Conservation (phyloP, 371 early-diverging fungal genomes). For the Mortierella sp. region DNA sequence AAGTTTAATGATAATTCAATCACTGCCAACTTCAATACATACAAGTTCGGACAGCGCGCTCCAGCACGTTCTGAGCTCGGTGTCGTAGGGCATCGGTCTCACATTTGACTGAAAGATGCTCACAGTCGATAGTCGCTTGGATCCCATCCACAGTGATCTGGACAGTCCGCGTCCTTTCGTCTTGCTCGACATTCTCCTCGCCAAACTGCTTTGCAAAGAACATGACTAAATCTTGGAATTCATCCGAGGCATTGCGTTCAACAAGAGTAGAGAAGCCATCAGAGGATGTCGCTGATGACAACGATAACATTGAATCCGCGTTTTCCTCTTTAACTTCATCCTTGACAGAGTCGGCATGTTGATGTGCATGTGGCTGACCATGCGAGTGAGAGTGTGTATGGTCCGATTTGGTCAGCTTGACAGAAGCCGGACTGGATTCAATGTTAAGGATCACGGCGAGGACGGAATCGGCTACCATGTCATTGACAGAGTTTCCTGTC, state of each 20-base stretch:
- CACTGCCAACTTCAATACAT: too few species aligned
- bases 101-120: conserved; percentile 52
- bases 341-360: conserved; percentile 4
- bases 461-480: conserved; percentile 96
- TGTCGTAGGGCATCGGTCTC: conserved; percentile 49
- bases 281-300: not conserved
- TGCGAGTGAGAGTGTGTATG: conserved; percentile 46
- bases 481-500: conserved; percentile 91
- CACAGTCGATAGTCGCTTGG: conserved; percentile 58
- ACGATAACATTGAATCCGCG: too few species aligned
- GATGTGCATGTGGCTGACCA: conserved; percentile 31
- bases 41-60: conserved; percentile 51
- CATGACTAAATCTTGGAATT: conserved; percentile 49
- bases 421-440: conserved; percentile 90
- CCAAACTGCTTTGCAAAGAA: conserved; percentile 52
- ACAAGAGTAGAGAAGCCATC: conserved; percentile 4
- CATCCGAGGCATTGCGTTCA: conserved; percentile 33
- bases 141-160: conserved; percentile 59
- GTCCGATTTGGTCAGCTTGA: conserved; percentile 69
- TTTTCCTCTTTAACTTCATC: not conserved
- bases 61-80: conserved; percentile 49
- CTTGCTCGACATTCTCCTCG: conserved; percentile 36
- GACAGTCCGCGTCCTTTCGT: conserved; percentile 57
- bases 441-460: conserved; percentile 87
- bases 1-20: too few species aligned